Base-by-base conservation (phyloP, 2,329 filamentous ascomycete species). In the Kalmusia sp. region DNA sequence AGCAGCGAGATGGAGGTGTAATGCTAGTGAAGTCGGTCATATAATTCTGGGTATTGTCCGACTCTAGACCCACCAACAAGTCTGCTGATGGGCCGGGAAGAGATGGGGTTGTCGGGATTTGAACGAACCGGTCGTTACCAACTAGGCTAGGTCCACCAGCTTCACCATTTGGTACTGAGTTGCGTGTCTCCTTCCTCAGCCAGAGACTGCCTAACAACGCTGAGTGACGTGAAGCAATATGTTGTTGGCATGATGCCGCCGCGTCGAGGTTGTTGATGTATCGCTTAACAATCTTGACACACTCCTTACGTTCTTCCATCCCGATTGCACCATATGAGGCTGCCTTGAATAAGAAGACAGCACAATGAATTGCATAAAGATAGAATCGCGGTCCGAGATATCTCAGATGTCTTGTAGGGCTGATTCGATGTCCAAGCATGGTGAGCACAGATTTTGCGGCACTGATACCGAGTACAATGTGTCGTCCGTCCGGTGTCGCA, bases 271-370 rank as follows among this genome's bases (percentile, higher is more conserved):
- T 49, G 7, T 49, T 17, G 22, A 31, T 49, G n/a, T 49, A 49
- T n/a, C 46, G 31, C 17, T 49, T 15, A n/a, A 49, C 30, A 25
- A 49, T 49, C 3, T 39, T 35, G 27, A 39, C 34, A 24, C 34
- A 38, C 19, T 38, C 33, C 19, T 37, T 50, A 22, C 34, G 31
- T 34, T 37, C 48, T 11, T 30, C 51, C 7, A 19, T 8, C 5
- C 28, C 33, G 12, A 54, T 33, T 12, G 51, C 51, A 3, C 51
- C 51, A 30, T 48, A 30, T 11, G 38, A 48, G 3, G 38, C 38
- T 15, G 51, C 51, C 31, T 54, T 54, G 24, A 44, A 54, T 3
- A 54, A 30, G 19, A 54, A 54, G 2, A 54, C 51, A 2, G 51
- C 51, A 17, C 45, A 50, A 15, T 54, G 51, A 12, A 54, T 50